These are phyloP conservation scores for Suhomyces maxii DNA, from an alignment of 1,139 yeast species.

Conservation along the genomic window DNA sequence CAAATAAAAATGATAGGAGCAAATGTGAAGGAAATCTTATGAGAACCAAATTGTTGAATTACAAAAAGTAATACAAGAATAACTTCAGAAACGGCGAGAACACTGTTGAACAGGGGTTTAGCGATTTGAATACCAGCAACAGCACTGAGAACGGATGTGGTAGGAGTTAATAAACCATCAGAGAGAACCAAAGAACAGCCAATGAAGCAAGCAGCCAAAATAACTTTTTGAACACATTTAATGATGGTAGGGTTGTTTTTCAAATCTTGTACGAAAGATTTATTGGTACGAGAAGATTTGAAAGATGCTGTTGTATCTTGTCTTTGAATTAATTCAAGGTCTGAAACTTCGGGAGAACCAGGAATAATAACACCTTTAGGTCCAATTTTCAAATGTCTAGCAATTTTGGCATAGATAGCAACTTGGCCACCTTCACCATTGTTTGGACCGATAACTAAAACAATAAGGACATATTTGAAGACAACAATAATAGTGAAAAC, in stretches of 20 bases:
- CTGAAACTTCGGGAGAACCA: conserved; percentile 35
- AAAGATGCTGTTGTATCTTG: conserved; percentile 37
- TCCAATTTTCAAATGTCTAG: conserved; percentile 47
- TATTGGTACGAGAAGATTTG: conserved; percentile 13
- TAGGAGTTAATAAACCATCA: conserved; percentile 63
- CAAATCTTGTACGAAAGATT: conserved; percentile 16
- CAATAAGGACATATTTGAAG: conserved; percentile 50
- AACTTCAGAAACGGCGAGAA: conserved; percentile 51
- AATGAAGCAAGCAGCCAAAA: conserved; percentile 45
- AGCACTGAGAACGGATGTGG: conserved; percentile 59
- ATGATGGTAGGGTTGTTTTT: conserved; percentile 26
- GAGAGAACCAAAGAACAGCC: conserved; percentile 59
- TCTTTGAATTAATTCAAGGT: conserved; percentile 40
- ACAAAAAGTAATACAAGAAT: conserved; percentile 45
- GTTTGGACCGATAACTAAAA: conserved; percentile 51
- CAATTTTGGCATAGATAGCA: conserved; percentile 59
- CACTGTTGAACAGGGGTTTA: conserved; percentile 38
- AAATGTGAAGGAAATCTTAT: conserved; percentile 40
- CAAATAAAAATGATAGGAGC: conserved; percentile 57
- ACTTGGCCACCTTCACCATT: conserved; percentile 64
- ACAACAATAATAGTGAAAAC: conserved; percentile 54
- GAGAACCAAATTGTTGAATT: conserved; percentile 50
- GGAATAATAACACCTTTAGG: conserved; percentile 48
- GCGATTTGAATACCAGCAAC: conserved; percentile 51
- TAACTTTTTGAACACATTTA: conserved; percentile 30